Percentiles rank a stretch among this genome's conserved stretches.
phyloP scores from a whole-genome alignment of 1,284 basidiomycete species.

The Phellopilus nigrolimitatus region DNA sequence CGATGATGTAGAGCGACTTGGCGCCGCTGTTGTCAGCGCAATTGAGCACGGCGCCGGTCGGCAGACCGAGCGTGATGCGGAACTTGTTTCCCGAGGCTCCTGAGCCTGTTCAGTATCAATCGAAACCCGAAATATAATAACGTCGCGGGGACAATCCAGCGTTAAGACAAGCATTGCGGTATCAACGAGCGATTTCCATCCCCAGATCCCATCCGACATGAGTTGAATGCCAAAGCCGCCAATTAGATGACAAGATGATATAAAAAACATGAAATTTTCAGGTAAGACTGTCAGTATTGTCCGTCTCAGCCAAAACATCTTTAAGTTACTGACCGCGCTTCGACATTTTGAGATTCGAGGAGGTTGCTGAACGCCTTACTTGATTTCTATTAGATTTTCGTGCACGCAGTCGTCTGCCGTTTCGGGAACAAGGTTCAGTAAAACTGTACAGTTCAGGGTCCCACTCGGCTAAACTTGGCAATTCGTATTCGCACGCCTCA shows the following conservation, averaged over 20 bases:
- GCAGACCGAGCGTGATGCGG: conserved; percentile 95
- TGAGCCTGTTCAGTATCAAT: conserved; percentile 10
- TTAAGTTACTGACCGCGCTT: conserved; percentile 16
- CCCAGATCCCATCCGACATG: background rate
- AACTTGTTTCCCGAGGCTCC: conserved; percentile 87
- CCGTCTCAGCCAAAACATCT: too few relatives aligned
- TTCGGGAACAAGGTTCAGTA: background rate
- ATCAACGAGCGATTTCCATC: too few relatives aligned
- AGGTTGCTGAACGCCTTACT: background rate
- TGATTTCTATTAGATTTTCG: background rate
- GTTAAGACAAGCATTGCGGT: background rate
- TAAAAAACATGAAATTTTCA: background rate
- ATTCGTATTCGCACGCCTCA: background rate
- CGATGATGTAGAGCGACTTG: conserved; percentile 91
- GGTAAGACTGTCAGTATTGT: too few relatives aligned
- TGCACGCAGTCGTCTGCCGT: background rate
- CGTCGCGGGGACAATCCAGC: background rate
- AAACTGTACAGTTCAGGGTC: background rate
- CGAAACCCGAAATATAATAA: background rate
- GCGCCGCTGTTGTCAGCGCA: conserved; percentile 99
- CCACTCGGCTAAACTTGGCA: background rate
- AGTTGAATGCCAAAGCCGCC: background rate
- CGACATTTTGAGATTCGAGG: conserved; percentile 15
- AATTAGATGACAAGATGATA: background rate
- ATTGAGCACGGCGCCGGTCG: conserved; percentile 98